phyloP scores from a whole-genome alignment of 371 early-diverging fungal species.

The Syncephalastrum contaminatum region DNA sequence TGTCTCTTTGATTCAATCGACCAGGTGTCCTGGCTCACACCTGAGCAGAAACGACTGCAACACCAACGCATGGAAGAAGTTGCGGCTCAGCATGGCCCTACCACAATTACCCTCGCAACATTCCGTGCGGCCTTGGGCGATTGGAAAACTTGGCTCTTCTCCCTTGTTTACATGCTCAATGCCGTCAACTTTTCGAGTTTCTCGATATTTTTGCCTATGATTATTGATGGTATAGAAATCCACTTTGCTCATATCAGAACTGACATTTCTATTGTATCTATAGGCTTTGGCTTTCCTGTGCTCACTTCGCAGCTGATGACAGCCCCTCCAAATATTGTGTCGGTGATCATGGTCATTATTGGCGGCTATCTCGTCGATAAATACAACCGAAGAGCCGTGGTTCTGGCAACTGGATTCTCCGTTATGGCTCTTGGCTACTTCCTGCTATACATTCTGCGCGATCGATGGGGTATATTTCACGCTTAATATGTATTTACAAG shows the following conservation, averaged over 20 bases:
- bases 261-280: not conserved
- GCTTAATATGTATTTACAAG: not conserved
- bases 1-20: slow-evolving; percentile 29
- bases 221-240: slow-evolving; percentile 18
- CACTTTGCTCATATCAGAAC: not conserved
- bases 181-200: slow-evolving; percentile 20
- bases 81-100: slow-evolving; percentile 5
- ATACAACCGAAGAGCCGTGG: slow-evolving; percentile 15
- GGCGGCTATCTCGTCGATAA: slow-evolving; percentile 21
- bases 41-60: slow-evolving; percentile 18
- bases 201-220: slow-evolving; percentile 17
- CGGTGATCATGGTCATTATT: slow-evolving; percentile 13
- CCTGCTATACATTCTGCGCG: slow-evolving; percentile 12
- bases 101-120: slow-evolving; percentile 7
- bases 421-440: slow-evolving; percentile 18
- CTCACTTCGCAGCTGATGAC: slow-evolving; percentile 36
- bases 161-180: slow-evolving; percentile 17
- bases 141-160: slow-evolving; percentile 25
- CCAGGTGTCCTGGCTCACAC: slow-evolving; percentile 20
- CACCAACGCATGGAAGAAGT: slow-evolving; percentile 12
- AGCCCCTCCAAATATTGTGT: slow-evolving; percentile 34
- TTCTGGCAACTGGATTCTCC: slow-evolving; percentile 14
- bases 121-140: slow-evolving; percentile 15
- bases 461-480: slow-evolving; percentile 13
- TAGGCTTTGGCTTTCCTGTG: slow-evolving; percentile 39